Conservation (phyloP, 345 rosid species). For the Salix exigua region DNA sequence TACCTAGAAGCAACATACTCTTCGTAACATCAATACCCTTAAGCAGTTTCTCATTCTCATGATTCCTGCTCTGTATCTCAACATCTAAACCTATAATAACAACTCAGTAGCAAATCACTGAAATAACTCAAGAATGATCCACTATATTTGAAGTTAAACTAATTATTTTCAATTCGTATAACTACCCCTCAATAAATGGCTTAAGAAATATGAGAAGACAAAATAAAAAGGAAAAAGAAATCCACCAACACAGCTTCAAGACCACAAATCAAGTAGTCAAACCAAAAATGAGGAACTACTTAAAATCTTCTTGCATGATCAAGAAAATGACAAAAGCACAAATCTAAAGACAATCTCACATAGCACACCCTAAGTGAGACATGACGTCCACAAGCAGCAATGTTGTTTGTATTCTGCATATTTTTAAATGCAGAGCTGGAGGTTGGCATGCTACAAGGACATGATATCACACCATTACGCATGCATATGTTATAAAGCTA, state of each 20-base stretch:
- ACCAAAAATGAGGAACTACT: not conserved
- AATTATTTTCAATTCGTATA: not conserved
- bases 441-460: not conserved
- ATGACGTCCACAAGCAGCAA: not conserved
- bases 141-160: not conserved
- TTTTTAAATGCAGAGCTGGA: not conserved
- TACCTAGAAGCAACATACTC: no score
- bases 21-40: no score
- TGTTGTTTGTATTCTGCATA: not conserved
- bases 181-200: not conserved
- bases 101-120: no score
- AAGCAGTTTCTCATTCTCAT: no score
- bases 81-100: no score
- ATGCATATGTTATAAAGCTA: not conserved
- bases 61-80: no score
- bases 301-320: not conserved
- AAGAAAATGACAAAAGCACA: not conserved
- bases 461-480: not conserved
- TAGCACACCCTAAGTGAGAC: not conserved
- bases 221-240: not conserved
- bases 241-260: not conserved
- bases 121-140: no score
- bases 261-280: not conserved
- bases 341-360: conserved; percentile 16
- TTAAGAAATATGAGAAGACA: not conserved